These are phyloP conservation scores for Cordyceps javanica DNA, from an alignment of 2,329 filamentous ascomycete species.

Conservation along the genomic window DNA sequence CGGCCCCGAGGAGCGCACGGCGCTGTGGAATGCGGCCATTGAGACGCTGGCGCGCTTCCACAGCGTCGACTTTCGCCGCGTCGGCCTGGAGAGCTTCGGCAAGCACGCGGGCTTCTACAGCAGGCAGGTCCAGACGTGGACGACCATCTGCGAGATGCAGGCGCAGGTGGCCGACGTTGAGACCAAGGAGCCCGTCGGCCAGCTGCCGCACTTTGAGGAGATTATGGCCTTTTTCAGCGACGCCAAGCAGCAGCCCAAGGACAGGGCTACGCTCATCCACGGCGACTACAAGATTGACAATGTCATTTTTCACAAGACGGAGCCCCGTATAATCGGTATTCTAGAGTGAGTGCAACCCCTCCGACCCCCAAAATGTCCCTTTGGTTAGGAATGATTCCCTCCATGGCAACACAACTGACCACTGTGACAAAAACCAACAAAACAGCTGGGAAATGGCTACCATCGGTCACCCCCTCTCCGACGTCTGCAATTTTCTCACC, in stretches of 20 bases:
- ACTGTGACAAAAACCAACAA: constrained; percentile 4
- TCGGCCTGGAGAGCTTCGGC: constrained; percentile 70
- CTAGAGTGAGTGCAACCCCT: constrained; percentile 57
- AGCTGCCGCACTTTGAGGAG: constrained; percentile 76
- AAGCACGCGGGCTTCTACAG: constrained; percentile 72
- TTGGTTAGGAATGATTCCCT: too few relatives aligned
- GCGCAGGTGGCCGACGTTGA: constrained; percentile 70
- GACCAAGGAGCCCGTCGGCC: constrained; percentile 67
- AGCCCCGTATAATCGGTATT: constrained; percentile 83
- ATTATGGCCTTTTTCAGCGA: constrained; percentile 74
- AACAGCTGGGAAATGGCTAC: constrained; percentile 93
- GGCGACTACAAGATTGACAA: constrained; percentile 98
- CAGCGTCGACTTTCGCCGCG: constrained; percentile 57
- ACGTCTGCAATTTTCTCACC: constrained; percentile 69
- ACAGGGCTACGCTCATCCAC: constrained; percentile 76
- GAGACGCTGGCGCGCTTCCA: constrained; percentile 82
- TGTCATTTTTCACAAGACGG: constrained; percentile 81
- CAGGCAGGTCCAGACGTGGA: constrained; percentile 80
- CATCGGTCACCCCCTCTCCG: constrained; percentile 89
- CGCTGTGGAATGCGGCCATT: constrained; percentile 83
- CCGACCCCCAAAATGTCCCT: not conserved
- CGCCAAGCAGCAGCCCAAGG: constrained; percentile 62
- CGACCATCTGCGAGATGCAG: constrained; percentile 71
- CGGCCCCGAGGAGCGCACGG: constrained; percentile 59
- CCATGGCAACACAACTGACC: too few relatives aligned